Evolutionary conservation across 2,329 filamentous ascomycete genomes (phyloP).

Genomic region (Tolypocladium paradoxum): DNA sequence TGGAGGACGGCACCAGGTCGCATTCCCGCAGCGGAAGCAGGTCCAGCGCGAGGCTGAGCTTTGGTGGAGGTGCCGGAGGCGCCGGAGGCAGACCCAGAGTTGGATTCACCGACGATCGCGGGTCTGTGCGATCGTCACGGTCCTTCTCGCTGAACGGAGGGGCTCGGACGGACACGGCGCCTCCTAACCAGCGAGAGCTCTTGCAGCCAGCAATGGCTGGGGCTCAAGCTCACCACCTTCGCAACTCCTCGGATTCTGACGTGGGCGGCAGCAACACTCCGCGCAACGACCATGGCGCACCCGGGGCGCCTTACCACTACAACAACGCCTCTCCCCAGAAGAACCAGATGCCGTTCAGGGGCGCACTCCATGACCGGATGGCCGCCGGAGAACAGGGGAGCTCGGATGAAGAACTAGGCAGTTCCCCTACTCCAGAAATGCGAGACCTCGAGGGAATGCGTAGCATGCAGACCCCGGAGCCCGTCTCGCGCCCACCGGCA

Average conservation of each 20-base stretch:
- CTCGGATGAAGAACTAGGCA: conserved; percentile 44
- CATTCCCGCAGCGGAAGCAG: conserved; percentile 46
- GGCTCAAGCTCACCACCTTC: conserved; percentile 25
- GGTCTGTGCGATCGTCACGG: conserved; percentile 39
- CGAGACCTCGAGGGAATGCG: conserved; percentile 43
- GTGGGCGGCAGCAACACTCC: conserved; percentile 11
- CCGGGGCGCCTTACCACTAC: conserved; percentile 13
- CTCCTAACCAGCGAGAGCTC: conserved; percentile 30
- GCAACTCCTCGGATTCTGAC: conserved; percentile 38
- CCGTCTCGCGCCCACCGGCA: conserved; percentile 66
- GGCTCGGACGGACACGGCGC: conserved; percentile 39
- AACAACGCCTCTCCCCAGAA: conserved; percentile 19
- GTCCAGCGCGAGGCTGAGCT: conserved; percentile 46
- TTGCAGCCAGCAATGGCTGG: conserved; percentile 22
- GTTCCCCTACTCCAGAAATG: conserved; percentile 26
- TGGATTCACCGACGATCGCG: conserved; percentile 46
- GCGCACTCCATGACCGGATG: conserved; percentile 32
- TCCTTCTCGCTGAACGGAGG: conserved; percentile 37
- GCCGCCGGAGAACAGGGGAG: conserved; percentile 41
- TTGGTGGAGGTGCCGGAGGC: conserved; percentile 17
- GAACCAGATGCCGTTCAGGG: conserved; percentile 24
- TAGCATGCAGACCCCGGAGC: conserved; percentile 56
- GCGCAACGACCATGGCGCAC: conserved; percentile 11
- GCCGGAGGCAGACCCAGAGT: conserved; percentile 31
- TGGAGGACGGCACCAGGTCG: conserved; percentile 36